Percentiles rank a stretch among this genome's conserved stretches.
phyloP scores from a whole-genome alignment of 305 asterid genomes.

The Fraxinus greggii region DNA sequence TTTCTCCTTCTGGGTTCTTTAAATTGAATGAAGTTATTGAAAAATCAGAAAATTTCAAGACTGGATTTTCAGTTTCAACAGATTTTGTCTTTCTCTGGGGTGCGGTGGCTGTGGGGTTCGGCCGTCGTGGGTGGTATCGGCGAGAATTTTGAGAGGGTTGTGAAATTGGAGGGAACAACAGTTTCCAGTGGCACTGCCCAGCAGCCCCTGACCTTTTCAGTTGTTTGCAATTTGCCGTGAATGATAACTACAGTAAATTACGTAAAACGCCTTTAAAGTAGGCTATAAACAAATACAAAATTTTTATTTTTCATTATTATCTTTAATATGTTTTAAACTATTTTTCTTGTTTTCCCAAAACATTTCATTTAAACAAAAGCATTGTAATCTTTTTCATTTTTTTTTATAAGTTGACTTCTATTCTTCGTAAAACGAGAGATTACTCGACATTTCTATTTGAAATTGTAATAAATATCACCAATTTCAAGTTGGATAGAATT shows the following conservation, averaged over 20 bases:
- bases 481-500: neutral
- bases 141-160: neutral
- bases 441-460: neutral
- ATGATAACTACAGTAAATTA: neutral
- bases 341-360: too few species aligned
- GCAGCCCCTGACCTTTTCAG: neutral
- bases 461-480: neutral
- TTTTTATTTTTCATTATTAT: neutral
- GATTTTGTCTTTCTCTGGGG: neutral
- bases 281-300: neutral
- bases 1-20: neutral
- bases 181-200: neutral
- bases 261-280: neutral
- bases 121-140: neutral
- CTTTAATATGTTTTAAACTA: neutral
- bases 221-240: neutral
- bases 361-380: too few species aligned
- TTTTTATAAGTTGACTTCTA: neutral
- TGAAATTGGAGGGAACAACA: neutral
- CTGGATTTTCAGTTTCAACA: neutral
- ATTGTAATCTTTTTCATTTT: too few species aligned
- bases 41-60: neutral
- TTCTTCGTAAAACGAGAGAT: neutral
- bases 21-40: neutral
- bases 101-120: neutral